phyloP scores from a whole-genome alignment of 2,329 filamentous ascomycete genomes.

The Aspergillus ochraceus region DNA sequence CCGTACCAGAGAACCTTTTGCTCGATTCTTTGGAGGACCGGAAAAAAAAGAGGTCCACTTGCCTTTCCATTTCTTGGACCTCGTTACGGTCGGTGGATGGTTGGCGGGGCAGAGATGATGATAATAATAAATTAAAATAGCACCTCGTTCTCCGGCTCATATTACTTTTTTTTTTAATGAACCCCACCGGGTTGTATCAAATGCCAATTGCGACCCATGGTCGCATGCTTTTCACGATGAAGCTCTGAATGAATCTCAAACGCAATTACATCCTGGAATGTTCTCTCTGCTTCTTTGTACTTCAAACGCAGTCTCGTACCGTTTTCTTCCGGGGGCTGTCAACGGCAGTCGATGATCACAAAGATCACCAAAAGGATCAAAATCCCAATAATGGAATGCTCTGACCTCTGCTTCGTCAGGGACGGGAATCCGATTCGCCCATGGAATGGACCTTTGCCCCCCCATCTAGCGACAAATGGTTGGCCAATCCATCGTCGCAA shows the following conservation, averaged over 20 bases:
- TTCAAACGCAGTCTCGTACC: too few species aligned
- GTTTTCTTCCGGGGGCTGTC: too few species aligned
- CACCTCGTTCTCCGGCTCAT: not conserved
- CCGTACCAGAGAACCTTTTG: too few species aligned
- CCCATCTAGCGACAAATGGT: slow-evolving; percentile 11
- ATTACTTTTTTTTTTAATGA: slow-evolving; percentile 11
- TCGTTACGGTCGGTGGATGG: not conserved
- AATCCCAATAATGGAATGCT: too few species aligned
- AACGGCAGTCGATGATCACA: too few species aligned
- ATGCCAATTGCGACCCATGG: slow-evolving; percentile 14
- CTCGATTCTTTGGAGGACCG: not conserved
- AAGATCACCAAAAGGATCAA: too few species aligned
- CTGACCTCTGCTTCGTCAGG: not conserved
- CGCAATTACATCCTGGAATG: not conserved
- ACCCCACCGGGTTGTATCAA: slow-evolving; percentile 22
- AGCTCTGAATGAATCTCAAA: not conserved
- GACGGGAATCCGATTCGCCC: slow-evolving; percentile 15
- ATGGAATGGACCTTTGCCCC: slow-evolving; percentile 11
- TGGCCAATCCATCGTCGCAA: slow-evolving; percentile 24
- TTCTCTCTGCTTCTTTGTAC: not conserved
- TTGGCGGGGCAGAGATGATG: not conserved
- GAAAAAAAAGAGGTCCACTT: not conserved
- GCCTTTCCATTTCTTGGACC: not conserved
- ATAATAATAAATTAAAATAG: not conserved
- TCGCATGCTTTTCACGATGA: slow-evolving; percentile 3